Base-by-base conservation (phyloP, 768 basidiomycete genomes). In the Boletus huronensis region DNA sequence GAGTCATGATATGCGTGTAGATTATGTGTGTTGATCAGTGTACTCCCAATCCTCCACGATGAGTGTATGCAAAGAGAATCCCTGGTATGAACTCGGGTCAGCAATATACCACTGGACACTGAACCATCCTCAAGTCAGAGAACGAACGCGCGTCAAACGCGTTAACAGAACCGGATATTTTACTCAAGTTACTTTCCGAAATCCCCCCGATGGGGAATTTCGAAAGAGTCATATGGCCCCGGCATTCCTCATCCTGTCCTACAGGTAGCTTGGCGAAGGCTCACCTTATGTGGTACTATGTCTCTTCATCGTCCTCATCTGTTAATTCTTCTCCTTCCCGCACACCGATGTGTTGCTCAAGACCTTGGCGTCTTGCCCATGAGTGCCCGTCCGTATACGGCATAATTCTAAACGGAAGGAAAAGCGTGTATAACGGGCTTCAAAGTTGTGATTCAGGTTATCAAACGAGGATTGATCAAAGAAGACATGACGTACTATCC, bases 211-310 rank as follows among this genome's bases (percentile, higher is more conserved):
- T 41, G 55, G 62, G 60, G 42, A n/a, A 58, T 62, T 67, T 70
- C 65, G 72, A 69, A 77, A 86, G 85, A 63, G 83, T 90, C 88
- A 83, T 88, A 84, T 90, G 88, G 88, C 88, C 88, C 88, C 88
- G 88, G 88, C 71, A 50, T 59, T 47, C 41, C 57, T 70, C 87
- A 85, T 88, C 87, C 48, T 38, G 26, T 23, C 8, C 10, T 7
- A 35, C 35, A 38, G 1, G 13, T 3, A 26, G 19, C 25, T 32
- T 23, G 40, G 4, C 0, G 0, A 6, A 21, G 10, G 10, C 65
- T 50, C 55, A 59, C 64, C 26, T 32, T 3, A 32, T 44, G 17
- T 7, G 11, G 5, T 35, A 41, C 29, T 57, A 68, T 43, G 43
- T 13, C 50, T 64, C 60, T n/a, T 65, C 71, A 2, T 80, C 77